These are phyloP conservation scores for Pulveroboletus sp. DNA, from an alignment of 768 basidiomycete genomes.

Conservation along the genomic window DNA sequence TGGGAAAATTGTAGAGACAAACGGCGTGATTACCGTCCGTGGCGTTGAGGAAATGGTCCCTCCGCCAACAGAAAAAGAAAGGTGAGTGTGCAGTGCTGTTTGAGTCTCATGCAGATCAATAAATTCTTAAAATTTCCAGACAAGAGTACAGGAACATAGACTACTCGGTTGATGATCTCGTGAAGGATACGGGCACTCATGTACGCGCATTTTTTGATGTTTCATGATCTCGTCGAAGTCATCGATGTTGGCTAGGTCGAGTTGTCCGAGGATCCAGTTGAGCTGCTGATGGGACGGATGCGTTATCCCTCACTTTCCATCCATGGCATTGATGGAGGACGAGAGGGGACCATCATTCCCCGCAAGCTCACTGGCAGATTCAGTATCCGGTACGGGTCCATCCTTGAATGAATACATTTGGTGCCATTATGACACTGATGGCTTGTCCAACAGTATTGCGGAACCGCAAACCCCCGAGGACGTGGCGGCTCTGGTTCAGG, in stretches of 20 bases:
- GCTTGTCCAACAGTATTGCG: constrained; percentile 47
- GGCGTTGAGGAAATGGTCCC: constrained; percentile 82
- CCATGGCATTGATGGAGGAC: constrained; percentile 66
- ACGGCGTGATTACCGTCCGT: constrained; percentile 77
- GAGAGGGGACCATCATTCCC: constrained; percentile 59
- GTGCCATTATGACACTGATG: too few relatives aligned
- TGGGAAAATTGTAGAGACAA: constrained; percentile 69
- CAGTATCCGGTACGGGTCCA: constrained; percentile 46
- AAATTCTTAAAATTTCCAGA: constrained; percentile 1
- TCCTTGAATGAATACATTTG: too few relatives aligned
- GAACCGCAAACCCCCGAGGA: constrained; percentile 77
- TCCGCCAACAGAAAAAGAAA: constrained; percentile 52
- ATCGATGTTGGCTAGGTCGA: constrained; percentile 31
- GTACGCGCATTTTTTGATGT: not conserved
- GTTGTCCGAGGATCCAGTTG: constrained; percentile 48
- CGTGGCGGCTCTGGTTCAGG: constrained; percentile 61
- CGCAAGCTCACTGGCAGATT: constrained; percentile 55
- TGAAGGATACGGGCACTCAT: not conserved
- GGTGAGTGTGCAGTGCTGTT: not conserved
- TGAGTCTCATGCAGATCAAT: not conserved
- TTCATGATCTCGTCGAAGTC: constrained; percentile 32
- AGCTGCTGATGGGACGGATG: constrained; percentile 62
- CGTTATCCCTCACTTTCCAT: constrained; percentile 56
- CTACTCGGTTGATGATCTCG: not conserved
- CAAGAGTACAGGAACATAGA: not conserved